Evolutionary conservation across 768 basidiomycete genomes (phyloP).

Genomic region (Leucocoprinus leucothites): DNA sequence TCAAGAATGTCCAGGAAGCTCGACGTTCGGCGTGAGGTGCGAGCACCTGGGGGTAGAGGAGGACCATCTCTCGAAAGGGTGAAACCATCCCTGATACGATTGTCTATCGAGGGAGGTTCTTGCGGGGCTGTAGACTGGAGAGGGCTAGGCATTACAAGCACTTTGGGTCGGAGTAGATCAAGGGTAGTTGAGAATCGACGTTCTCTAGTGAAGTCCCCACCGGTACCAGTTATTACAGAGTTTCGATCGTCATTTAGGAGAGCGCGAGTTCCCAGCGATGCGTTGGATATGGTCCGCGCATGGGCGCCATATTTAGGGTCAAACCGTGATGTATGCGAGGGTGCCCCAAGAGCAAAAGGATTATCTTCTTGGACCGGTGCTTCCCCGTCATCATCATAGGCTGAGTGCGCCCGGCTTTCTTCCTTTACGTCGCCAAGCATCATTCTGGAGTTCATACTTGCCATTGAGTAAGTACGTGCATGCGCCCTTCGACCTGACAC

Average conservation of each 20-base stretch:
- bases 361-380: constrained; percentile 43
- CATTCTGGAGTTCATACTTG: constrained; percentile 47
- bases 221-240: constrained; percentile 34
- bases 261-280: constrained; percentile 63
- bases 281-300: constrained; percentile 59
- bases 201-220: constrained; percentile 36
- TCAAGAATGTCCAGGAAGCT: constrained; percentile 25
- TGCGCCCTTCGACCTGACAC: constrained; percentile 24
- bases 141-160: constrained; percentile 94
- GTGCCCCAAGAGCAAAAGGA: constrained; percentile 67
- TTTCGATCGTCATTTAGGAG: constrained; percentile 46
- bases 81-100: constrained; percentile 53
- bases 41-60: constrained; percentile 74
- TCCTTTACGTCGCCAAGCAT: constrained; percentile 37
- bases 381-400: constrained; percentile 26
- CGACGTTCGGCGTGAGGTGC: constrained; percentile 51
- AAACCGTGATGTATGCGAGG: constrained; percentile 67
- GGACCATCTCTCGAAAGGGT: constrained; percentile 65
- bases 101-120: constrained; percentile 29
- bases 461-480: constrained; percentile 46
- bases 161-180: constrained; percentile 82
- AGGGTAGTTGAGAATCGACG: constrained; percentile 63
- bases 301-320: constrained; percentile 72
- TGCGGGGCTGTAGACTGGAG: constrained; percentile 50
- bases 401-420: constrained; percentile 23